These are phyloP conservation scores for Malassezia globosa DNA, from an alignment of 1,284 basidiomycete species.

Conservation along the genomic window DNA sequence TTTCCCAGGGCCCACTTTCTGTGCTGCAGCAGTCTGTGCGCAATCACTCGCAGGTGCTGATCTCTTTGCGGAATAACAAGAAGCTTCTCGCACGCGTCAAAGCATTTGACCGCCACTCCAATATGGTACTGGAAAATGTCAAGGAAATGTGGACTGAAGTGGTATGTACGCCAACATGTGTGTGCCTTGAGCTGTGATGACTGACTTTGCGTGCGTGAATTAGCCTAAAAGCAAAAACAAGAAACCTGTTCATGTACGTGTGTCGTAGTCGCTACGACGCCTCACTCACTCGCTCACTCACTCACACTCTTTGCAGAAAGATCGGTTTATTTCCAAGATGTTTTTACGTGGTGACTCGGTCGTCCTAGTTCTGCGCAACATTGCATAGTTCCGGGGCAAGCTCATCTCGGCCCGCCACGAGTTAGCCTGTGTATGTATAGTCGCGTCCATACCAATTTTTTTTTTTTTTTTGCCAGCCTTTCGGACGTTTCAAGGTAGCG, in stretches of 20 bases:
- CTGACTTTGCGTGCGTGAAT: background rate
- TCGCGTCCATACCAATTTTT: too few species aligned
- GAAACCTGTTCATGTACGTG: constrained; percentile 71
- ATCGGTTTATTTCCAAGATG: constrained; percentile 98
- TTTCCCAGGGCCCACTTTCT: constrained; percentile 66
- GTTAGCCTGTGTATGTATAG: too few species aligned
- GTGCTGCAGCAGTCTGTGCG: constrained; percentile 95
- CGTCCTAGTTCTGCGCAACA: constrained; percentile 27
- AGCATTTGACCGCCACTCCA: constrained; percentile 95
- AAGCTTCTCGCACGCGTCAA: constrained; percentile 95
- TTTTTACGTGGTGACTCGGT: constrained; percentile 52
- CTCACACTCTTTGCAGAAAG: constrained; percentile 28
- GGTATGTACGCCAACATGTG: constrained; percentile 16
- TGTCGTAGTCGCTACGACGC: background rate
- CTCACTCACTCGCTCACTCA: too few species aligned
- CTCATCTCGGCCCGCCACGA: too few species aligned
- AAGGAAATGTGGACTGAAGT: constrained; percentile 91
- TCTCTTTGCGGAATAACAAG: constrained; percentile 95
- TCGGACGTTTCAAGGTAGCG: too few species aligned
- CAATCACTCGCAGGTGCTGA: constrained; percentile 93
- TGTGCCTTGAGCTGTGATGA: background rate
- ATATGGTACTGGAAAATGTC: constrained; percentile 61
- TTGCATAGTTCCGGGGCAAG: too few species aligned
- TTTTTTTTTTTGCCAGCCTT: too few species aligned
- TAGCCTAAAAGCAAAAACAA: constrained; percentile 93